phyloP scores from a whole-genome alignment of 1,284 basidiomycete species.

The Inonotus obliquus region DNA sequence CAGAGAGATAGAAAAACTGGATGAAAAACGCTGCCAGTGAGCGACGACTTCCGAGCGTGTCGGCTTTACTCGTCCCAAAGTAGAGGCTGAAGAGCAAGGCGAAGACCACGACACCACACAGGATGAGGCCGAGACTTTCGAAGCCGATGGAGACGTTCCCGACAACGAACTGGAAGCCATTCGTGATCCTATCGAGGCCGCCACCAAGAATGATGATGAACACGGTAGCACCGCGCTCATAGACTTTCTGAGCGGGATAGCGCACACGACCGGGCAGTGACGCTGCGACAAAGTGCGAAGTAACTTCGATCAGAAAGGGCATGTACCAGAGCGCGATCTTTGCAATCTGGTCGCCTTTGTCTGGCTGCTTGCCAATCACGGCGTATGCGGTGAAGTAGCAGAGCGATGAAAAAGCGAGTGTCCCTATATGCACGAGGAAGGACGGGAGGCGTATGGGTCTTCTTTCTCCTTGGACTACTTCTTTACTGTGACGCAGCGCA shows the following conservation, averaged over 20 bases:
- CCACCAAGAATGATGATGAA: slow-evolving; percentile 13
- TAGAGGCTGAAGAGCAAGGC: slow-evolving; percentile 4
- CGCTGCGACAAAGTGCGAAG: slow-evolving; percentile 9
- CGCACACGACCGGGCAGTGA: neutral
- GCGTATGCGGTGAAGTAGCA: slow-evolving; percentile 14
- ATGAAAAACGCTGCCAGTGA: slow-evolving; percentile 9
- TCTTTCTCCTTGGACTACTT: neutral
- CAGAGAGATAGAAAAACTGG: slow-evolving; percentile 11
- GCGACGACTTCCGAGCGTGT: neutral
- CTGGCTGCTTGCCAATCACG: neutral
- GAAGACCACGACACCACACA: slow-evolving; percentile 7
- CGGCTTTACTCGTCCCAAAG: slow-evolving; percentile 4
- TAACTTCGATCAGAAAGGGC: slow-evolving; percentile 15
- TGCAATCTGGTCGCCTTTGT: slow-evolving; percentile 1
- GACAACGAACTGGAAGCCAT: slow-evolving; percentile 9
- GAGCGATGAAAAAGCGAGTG: slow-evolving; percentile 12
- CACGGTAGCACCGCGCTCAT: neutral
- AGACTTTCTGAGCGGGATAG: slow-evolving; percentile 1
- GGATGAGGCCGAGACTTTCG: neutral
- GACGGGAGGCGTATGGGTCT: neutral
- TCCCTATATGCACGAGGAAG: slow-evolving; percentile 11
- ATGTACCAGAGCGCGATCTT: slow-evolving; percentile 18
- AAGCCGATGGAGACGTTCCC: slow-evolving; percentile 10
- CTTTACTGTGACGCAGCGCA: neutral
- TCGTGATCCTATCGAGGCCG: slow-evolving; percentile 15